Percentiles rank a stretch among this genome's conserved stretches.
Evolutionary conservation across 2,329 filamentous ascomycete species (phyloP).

Genomic region (Nemania serpens): DNA sequence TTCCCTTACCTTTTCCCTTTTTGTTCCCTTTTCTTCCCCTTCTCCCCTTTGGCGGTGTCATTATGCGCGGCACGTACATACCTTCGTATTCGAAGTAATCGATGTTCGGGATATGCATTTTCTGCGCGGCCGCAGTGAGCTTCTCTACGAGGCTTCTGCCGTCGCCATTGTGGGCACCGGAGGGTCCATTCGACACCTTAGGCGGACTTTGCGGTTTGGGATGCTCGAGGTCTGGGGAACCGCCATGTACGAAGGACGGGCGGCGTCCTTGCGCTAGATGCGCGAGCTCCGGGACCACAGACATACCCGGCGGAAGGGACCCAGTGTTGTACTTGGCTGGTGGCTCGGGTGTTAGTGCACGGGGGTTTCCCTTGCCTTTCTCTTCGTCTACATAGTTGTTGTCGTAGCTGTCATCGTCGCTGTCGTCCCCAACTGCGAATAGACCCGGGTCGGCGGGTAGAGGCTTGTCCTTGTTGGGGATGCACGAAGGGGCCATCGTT

Average conservation of each 20-base stretch:
- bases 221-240: background rate
- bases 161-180: background rate
- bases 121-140: constrained; percentile 24
- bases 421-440: constrained; percentile 5
- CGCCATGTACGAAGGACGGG: background rate
- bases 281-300: constrained; percentile 14
- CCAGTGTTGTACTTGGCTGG: constrained; percentile 1
- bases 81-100: constrained; percentile 22
- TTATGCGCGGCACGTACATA: constrained; percentile 19
- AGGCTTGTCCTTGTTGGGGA: background rate
- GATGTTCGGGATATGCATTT: constrained; percentile 8
- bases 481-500: too few relatives aligned
- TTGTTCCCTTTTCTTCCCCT: background rate
- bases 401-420: background rate
- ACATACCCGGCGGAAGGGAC: background rate
- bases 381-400: background rate
- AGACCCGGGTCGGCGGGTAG: background rate
- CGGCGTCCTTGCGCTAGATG: constrained; percentile 1
- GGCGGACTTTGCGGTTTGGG: background rate
- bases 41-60: background rate
- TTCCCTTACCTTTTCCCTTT: background rate
- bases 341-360: background rate
- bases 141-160: constrained; percentile 2
- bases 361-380: background rate
- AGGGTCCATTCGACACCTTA: background rate